Base-by-base conservation (phyloP, 1,284 basidiomycete species). In the Taiwanofungus camphoratus region DNA sequence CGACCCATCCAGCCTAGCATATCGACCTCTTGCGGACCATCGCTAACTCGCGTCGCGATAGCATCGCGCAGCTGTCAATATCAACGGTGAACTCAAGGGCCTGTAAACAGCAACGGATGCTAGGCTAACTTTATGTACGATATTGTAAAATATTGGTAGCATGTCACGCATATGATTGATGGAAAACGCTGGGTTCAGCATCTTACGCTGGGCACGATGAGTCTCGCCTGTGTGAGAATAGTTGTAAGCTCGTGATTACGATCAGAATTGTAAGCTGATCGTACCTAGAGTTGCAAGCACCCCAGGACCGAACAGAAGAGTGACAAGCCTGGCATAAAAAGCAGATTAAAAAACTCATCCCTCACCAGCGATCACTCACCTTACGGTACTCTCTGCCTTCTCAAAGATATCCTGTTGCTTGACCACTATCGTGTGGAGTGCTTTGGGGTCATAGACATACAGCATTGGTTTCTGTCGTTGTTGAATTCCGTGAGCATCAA, bases 381-480 rank as follows among this genome's bases (percentile, higher is more conserved):
- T 5, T 19, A 45, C 8, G 8, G 9, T 13, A 5, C 4, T 16
- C 27, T 27, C 27, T 30, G 61, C 53, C 26, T 44, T 46, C 23
- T 42, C 35, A 27, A 36, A 51, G 3, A 43, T 32, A 20, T 46
- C 39, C 41, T 51, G 41, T n/a, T 48, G 40, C 35, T 51, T 51
- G 16, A 45, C 31, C 2, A 51, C 24, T 8, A 51, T 37, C 23
- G 42, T 37, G 5, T 48, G 46, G 20, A 48, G 33, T 4, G 49
- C 49, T 4, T 35, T 21, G 12, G 49, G 49, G 29, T 70, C 67
- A 26, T 52, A 57, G 3, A 64, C 50, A 33, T 42, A 42, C 30
- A 59, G 42, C 9, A 69, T 60, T 16, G 66, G 57, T 15, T 56
- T 54, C 71, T 72, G 34, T 24, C 23, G 7, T 21, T n/a, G 26